Base-by-base conservation (phyloP, 1,139 yeast species). In the Candida pseudoviswanathii region DNA sequence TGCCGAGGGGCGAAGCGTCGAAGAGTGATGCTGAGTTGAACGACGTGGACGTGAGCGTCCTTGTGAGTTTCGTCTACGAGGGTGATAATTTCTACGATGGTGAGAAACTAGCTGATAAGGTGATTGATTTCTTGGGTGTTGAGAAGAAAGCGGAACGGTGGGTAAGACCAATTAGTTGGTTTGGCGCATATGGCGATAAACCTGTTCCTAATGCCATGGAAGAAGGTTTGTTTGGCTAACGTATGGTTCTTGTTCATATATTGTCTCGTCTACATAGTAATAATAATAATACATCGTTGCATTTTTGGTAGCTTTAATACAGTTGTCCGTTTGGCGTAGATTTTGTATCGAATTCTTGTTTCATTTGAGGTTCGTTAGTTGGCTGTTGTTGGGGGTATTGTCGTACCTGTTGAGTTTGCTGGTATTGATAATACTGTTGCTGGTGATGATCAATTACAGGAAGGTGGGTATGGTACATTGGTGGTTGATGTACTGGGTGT, bases 21-120 rank as follows among this genome's bases (percentile, higher is more conserved):
- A 37, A 30, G 6, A 33, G 22, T 16, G 37, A 16, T 21, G 9
- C 34, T 8, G 48, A 39, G 3, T 45, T 22, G 4, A 31, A 30
- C 22, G 33, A 43, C 22, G 45, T 58, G 26, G 60, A 60, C 16
- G 50, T 63, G 22, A 57, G 51, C 34, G 66, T 71, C 1, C 54
- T 78, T 37, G 73, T 74, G 21, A 73, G 82, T 21, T 85, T 77
- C 62, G 95, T 86, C 2, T 90, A 89, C 62, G 97, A 92, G 64
- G 97, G 98, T 30, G 97, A 91, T 65, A 92, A 92, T 64, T 80
- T 85, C 44, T 65, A 70, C 26, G 97, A 91, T 63, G 96, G 96
- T 0, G 76, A 74, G 48, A 60, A 67, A 9, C 69, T 88, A 53
- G 87, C 89, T 3, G 57, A 58, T 5, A 65, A 68, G 41, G 63